These are phyloP conservation scores for Starmerella apicola DNA, from an alignment of 805 yeast species.

Conservation along the genomic window DNA sequence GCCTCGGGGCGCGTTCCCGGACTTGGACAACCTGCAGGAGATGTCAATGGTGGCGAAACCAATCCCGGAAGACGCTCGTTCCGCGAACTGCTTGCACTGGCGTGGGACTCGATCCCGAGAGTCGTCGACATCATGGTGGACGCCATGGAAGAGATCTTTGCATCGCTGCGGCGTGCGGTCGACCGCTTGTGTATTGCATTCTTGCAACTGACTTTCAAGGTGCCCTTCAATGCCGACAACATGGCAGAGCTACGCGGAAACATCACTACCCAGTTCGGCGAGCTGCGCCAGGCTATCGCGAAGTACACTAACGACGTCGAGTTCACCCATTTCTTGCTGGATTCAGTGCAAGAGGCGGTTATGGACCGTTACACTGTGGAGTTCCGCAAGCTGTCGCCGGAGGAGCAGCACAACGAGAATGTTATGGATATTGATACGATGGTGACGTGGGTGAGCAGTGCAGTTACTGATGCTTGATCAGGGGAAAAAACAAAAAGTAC, in stretches of 20 bases:
- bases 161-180: slow-evolving; percentile 58
- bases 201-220: slow-evolving; percentile 4
- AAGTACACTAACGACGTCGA: slow-evolving; percentile 50
- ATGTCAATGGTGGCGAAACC: neutral
- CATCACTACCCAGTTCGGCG: slow-evolving; percentile 30
- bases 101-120: slow-evolving; percentile 60
- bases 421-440: slow-evolving; percentile 56
- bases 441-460: slow-evolving; percentile 31
- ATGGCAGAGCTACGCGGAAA: slow-evolving; percentile 33
- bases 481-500: too few relatives aligned
- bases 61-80: slow-evolving; percentile 1
- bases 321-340: slow-evolving; percentile 41
- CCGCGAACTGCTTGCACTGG: slow-evolving; percentile 36
- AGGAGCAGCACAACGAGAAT: slow-evolving; percentile 30
- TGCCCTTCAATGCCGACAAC: slow-evolving; percentile 3
- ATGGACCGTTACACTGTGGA: slow-evolving; percentile 45
- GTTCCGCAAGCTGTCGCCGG: slow-evolving; percentile 27
- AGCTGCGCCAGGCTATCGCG: slow-evolving; percentile 59
- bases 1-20: too few relatives aligned
- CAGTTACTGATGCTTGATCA: slow-evolving; percentile 2
- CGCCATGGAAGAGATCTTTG: slow-evolving; percentile 58
- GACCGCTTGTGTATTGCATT: slow-evolving; percentile 12
- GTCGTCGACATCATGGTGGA: slow-evolving; percentile 75
- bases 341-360: slow-evolving; percentile 53
- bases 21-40: too few relatives aligned